Evolutionary conservation across 495 filamentous ascomycete species (phyloP), one percentile per base, ranked within the genome.

Genomic region (Penicillium arizonense): DNA sequence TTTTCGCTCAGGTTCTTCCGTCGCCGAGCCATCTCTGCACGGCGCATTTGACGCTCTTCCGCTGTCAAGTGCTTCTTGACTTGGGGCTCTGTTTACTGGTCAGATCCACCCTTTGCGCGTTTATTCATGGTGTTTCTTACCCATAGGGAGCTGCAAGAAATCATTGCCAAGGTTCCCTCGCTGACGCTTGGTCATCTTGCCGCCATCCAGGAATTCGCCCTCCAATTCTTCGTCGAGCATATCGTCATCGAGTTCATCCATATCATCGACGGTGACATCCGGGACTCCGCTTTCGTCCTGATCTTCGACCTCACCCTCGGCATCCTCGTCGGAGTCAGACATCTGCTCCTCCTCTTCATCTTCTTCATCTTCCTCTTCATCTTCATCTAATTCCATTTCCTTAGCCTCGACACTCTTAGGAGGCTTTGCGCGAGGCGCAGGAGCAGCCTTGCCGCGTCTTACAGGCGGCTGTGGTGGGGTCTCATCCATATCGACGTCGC

Each of bases 1-100:
- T 97, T 96, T 66, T 97, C 94, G 57, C 88, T 94, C n/a, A 98
- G 80, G 58, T 97, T 97, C 68, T 96, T 95, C 44, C 94, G 77
- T 30, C 94, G 86, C 14, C 94, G 80, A 23, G 94, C 94, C 94
- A 98, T 98, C 69, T 98, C 94, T 6, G 90, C 88, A 37, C 94
- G 82, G 14, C 96, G 85, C 88, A 97, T 96, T 32, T 90, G 90
- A 50, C 95, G 85, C 63, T 98, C 95, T 64, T 97, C 94, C 0
- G 90, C 92, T 1, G 93, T 96, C 36, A 97, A 71, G 61, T 87
- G 82, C 63, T 96, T 96, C 73, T 97, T 97, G 48, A 87, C 88
- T 77, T 95, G 91, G 20, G 92, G 89, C 72, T 96, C 91, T 93
- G 72, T 48, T 50, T 20, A 23, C 9, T 7, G n/a, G 45, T 69